These are phyloP conservation scores for Plantago coronopus DNA, from an alignment of 305 asterid species.

Conservation along the genomic window DNA sequence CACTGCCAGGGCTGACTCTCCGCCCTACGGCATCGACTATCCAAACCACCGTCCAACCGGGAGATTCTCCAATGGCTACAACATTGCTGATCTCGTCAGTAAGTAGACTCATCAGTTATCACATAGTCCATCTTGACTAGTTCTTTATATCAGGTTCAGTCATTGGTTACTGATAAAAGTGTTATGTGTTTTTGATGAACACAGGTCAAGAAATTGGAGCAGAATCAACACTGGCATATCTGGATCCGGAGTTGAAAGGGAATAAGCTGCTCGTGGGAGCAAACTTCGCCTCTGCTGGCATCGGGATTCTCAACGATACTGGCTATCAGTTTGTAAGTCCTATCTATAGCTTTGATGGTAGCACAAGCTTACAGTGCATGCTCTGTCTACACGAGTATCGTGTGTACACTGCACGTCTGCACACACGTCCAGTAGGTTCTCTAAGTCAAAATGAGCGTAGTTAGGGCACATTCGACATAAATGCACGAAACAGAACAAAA, in stretches of 20 bases:
- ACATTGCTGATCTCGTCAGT: slow-evolving; percentile 44
- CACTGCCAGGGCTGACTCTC: slow-evolving; percentile 42
- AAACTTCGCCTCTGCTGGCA: slow-evolving; percentile 56
- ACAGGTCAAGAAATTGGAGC: slow-evolving; percentile 41
- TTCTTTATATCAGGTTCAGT: too few relatives aligned
- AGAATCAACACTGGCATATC: slow-evolving; percentile 43
- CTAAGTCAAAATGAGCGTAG: too few relatives aligned
- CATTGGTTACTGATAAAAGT: background rate
- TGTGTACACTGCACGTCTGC: too few relatives aligned
- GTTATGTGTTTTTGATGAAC: background rate
- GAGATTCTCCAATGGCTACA: slow-evolving; percentile 38
- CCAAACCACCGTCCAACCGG: slow-evolving; percentile 41
- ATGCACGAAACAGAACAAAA: too few relatives aligned
- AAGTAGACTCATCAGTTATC: background rate
- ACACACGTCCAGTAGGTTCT: too few relatives aligned
- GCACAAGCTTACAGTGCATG: background rate
- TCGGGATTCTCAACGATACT: slow-evolving; percentile 52
- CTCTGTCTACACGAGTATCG: too few relatives aligned
- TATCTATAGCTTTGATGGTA: background rate
- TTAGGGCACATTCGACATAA: too few relatives aligned
- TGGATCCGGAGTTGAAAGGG: slow-evolving; percentile 39
- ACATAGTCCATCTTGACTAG: background rate
- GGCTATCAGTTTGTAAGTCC: slow-evolving; percentile 50
- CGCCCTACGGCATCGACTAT: slow-evolving; percentile 42
- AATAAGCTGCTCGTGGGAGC: slow-evolving; percentile 45